These are phyloP conservation scores for Neurospora sp. DNA, from an alignment of 495 filamentous ascomycete genomes.

Conservation along the genomic window DNA sequence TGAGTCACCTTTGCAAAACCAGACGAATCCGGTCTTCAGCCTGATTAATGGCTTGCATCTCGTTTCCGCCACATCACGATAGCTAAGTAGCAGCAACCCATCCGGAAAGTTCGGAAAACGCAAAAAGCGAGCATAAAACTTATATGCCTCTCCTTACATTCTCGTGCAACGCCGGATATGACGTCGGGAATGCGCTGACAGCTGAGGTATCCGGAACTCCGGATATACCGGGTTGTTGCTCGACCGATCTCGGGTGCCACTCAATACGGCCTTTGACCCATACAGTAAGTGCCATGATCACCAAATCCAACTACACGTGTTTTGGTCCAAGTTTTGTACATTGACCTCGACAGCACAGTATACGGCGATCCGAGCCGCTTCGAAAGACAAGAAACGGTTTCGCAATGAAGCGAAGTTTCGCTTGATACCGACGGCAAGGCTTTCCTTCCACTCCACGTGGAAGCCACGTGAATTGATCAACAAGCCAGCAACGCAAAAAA, in stretches of 20 bases:
- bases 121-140: not conserved
- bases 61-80: not conserved
- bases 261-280: not conserved
- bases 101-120: not conserved
- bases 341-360: not conserved
- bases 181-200: not conserved
- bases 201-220: not conserved
- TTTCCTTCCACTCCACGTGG: not conserved
- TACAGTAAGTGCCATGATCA: not conserved
- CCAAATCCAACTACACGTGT: not conserved
- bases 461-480: not conserved
- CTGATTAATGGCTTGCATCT: not conserved
- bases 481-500: not conserved
- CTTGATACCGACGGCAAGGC: not conserved
- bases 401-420: not conserved
- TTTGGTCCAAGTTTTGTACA: not conserved
- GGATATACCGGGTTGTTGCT: not conserved
- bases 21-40: not conserved
- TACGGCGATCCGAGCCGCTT: not conserved
- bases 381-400: not conserved
- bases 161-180: not conserved
- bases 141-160: not conserved
- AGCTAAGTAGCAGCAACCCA: not conserved
- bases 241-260: not conserved
- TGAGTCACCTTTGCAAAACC: not conserved